A percentile compares a stretch with the other conserved stretches of the same genome.
phyloP scores from a whole-genome alignment of 352 stramenopile genomes.

The Elongisporangium undulatum region DNA sequence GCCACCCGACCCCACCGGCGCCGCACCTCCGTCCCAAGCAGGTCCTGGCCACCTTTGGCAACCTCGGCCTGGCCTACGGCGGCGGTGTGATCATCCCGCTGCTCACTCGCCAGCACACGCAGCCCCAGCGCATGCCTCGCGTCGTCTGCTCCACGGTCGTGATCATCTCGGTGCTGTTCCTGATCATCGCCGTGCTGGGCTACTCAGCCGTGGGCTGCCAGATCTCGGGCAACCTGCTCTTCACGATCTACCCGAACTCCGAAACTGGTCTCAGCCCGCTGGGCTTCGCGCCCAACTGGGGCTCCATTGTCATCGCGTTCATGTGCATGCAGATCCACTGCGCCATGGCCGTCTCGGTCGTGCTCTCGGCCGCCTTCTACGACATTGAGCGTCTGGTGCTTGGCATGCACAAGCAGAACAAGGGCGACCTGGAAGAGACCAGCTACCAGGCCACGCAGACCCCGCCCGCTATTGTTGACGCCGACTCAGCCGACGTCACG shows the following conservation, averaged over 20 bases:
- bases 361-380: slow-evolving; percentile 49
- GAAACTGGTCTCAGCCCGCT: slow-evolving; percentile 25
- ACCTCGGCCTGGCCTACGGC: slow-evolving; percentile 52
- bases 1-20: slow-evolving; percentile 21
- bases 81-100: slow-evolving; percentile 50
- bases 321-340: slow-evolving; percentile 15
- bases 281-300: slow-evolving; percentile 34
- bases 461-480: slow-evolving; percentile 1
- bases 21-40: slow-evolving; percentile 44
- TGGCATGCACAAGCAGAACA: slow-evolving; percentile 40
- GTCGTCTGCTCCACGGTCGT: slow-evolving; percentile 42
- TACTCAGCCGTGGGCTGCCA: slow-evolving; percentile 47
- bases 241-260: slow-evolving; percentile 35
- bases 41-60: slow-evolving; percentile 50
- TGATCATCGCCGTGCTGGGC: slow-evolving; percentile 36
- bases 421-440: slow-evolving; percentile 29
- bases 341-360: slow-evolving; percentile 30
- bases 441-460: slow-evolving; percentile 7
- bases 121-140: slow-evolving; percentile 52
- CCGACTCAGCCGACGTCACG: background rate
- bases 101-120: slow-evolving; percentile 54
- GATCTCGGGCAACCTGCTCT: slow-evolving; percentile 49
- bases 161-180: slow-evolving; percentile 43
- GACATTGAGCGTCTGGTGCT: slow-evolving; percentile 41
- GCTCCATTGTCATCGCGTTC: slow-evolving; percentile 33